phyloP scores from a whole-genome alignment of 2,329 filamentous ascomycete species.

The Neonectria sp. region DNA sequence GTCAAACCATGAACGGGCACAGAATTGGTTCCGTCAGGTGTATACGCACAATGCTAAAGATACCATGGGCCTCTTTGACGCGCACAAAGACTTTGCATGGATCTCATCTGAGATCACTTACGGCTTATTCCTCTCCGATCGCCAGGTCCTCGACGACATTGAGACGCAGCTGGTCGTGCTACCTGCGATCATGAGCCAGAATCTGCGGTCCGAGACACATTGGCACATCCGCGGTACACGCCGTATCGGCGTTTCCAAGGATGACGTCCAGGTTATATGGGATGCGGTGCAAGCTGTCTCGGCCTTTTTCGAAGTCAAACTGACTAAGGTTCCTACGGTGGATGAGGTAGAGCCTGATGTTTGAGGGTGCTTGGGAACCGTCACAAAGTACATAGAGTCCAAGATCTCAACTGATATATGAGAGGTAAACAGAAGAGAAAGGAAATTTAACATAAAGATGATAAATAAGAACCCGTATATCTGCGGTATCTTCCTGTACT shows the following conservation, averaged over 20 bases:
- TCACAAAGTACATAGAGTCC: no score
- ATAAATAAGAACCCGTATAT: no score
- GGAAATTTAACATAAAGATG: no score
- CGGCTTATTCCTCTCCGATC: constrained; percentile 70
- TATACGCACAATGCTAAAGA: constrained; percentile 65
- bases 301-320: constrained; percentile 42
- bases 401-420: no score
- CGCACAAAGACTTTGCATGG: constrained; percentile 62
- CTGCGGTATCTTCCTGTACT: no score
- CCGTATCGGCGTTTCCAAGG: constrained; percentile 47
- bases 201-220: constrained; percentile 64
- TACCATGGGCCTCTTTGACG: constrained; percentile 54
- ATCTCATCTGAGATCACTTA: constrained; percentile 70
- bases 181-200: constrained; percentile 71
- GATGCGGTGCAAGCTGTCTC: constrained; percentile 44
- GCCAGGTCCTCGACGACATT: constrained; percentile 66
- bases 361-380: not conserved
- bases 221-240: constrained; percentile 63
- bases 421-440: no score
- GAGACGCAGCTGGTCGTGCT: constrained; percentile 71
- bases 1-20: constrained; percentile 67
- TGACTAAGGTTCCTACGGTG: constrained; percentile 48
- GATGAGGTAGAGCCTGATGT: constrained; percentile 50
- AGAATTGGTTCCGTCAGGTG: constrained; percentile 69
- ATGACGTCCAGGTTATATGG: constrained; percentile 47